Evolutionary conservation across 1,284 basidiomycete genomes (phyloP).

Genomic region (Trichosporon coremiiforme): DNA sequence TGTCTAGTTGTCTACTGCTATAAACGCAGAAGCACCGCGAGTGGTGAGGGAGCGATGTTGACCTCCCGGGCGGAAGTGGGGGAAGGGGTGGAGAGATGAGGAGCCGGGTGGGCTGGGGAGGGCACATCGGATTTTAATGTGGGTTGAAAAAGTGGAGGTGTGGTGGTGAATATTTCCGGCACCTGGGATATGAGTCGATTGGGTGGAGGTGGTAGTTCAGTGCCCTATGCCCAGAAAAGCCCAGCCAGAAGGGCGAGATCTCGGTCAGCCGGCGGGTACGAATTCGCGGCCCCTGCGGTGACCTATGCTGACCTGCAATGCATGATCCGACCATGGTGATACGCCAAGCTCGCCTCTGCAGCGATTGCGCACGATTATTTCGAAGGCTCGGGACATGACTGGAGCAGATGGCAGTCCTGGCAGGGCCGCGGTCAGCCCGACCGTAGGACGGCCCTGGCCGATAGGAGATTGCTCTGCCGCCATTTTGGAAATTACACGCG

Average conservation of each 20-base stretch:
- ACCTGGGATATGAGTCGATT: not conserved
- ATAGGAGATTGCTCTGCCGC: slow-evolving; percentile 2
- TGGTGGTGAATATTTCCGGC: not conserved
- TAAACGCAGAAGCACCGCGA: not conserved
- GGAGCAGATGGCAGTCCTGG: not conserved
- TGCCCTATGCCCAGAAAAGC: not conserved
- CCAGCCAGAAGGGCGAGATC: not conserved
- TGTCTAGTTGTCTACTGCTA: not conserved
- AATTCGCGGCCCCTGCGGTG: not conserved
- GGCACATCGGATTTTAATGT: not conserved
- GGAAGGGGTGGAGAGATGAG: not conserved
- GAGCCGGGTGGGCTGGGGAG: not conserved
- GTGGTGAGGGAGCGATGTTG: no score
- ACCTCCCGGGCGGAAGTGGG: not conserved
- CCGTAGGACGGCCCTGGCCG: slow-evolving; percentile 1
- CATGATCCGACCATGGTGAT: not conserved
- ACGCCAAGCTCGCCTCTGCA: slow-evolving; percentile 10
- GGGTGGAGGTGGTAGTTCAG: not conserved
- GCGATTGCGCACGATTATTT: slow-evolving; percentile 1
- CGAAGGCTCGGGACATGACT: not conserved
- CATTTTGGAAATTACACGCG: not conserved
- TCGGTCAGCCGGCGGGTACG: slow-evolving; percentile 10
- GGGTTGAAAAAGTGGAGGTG: slow-evolving; percentile 16
- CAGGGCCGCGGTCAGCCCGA: slow-evolving; percentile 6
- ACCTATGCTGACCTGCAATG: not conserved